Conservation (phyloP, 176 grass and related monocot species). For the Areca catechu region DNA sequence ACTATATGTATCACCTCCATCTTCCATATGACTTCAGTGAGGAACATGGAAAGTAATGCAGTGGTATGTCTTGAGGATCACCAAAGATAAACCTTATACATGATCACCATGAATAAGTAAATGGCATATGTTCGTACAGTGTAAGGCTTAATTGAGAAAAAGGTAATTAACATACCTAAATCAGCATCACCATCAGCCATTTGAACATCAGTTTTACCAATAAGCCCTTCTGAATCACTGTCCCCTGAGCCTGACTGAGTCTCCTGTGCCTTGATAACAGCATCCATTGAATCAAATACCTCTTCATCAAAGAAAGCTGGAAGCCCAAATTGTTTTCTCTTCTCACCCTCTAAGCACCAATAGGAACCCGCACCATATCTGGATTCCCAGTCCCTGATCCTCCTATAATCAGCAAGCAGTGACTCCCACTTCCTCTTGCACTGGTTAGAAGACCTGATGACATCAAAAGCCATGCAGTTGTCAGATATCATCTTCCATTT, state of each 20-base stretch:
- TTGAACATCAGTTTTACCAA: conserved; percentile 4
- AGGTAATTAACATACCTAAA: background rate
- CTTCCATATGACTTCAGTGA: too few relatives aligned
- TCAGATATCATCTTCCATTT: conserved; percentile 90
- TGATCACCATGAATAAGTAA: too few relatives aligned
- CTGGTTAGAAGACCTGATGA: conserved; percentile 39
- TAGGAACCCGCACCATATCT: conserved; percentile 26
- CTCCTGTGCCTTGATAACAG: conserved; percentile 56
- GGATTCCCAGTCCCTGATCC: conserved; percentile 53
- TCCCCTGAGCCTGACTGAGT: conserved; percentile 10
- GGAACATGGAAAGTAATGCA: too few relatives aligned
- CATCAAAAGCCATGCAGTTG: conserved; percentile 41
- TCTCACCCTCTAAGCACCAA: conserved; percentile 39
- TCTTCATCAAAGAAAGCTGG: conserved; percentile 44
- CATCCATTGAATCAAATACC: conserved; percentile 60
- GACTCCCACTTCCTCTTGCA: conserved; percentile 62
- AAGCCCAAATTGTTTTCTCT: conserved; percentile 42
- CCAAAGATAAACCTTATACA: too few relatives aligned
- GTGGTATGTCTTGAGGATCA: too few relatives aligned
- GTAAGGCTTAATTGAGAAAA: background rate
- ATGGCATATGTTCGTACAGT: background rate
- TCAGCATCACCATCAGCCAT: conserved; percentile 13
- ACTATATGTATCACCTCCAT: too few relatives aligned
- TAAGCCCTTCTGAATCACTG: conserved; percentile 12
- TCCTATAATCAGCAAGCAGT: conserved; percentile 30